Percentiles rank a stretch among this genome's conserved stretches.
Conservation (phyloP, 108 stramenopile genomes). For the Nitzschia inconspicua region DNA sequence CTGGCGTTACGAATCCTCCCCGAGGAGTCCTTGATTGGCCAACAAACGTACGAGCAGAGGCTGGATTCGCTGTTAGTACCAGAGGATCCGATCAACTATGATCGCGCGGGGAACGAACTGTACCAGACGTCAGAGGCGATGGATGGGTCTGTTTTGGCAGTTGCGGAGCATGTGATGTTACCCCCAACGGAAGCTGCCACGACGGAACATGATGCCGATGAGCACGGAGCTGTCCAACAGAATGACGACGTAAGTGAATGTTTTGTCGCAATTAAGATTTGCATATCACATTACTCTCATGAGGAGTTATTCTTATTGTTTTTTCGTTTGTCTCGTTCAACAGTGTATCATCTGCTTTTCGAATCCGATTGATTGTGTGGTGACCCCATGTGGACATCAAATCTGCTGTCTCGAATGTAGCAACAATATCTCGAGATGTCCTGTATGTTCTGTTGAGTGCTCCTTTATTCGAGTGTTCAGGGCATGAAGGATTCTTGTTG, state of each 20-base stretch:
- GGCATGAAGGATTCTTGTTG: too few relatives aligned
- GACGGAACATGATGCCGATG: too few relatives aligned
- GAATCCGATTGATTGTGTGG: slow-evolving; percentile 59
- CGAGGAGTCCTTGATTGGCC: slow-evolving; percentile 11
- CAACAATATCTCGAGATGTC: slow-evolving; percentile 44
- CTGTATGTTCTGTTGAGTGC: slow-evolving; percentile 58
- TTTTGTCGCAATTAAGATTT: neutral
- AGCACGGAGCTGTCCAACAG: too few relatives aligned
- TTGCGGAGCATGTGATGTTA: too few relatives aligned
- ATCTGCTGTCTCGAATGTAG: slow-evolving; percentile 63
- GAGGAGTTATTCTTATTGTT: neutral
- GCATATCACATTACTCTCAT: neutral
- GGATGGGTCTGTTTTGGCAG: too few relatives aligned
- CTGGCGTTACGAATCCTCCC: slow-evolving; percentile 39
- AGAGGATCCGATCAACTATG: too few relatives aligned
- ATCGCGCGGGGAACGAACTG: too few relatives aligned
- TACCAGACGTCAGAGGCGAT: too few relatives aligned
- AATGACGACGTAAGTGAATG: too few relatives aligned
- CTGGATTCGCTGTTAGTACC: too few relatives aligned
- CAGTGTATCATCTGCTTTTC: slow-evolving; percentile 66
- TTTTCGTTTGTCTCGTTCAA: neutral
- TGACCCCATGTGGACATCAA: slow-evolving; percentile 82
- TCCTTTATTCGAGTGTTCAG: slow-evolving; percentile 65
- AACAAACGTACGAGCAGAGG: neutral
- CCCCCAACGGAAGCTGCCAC: too few relatives aligned